A percentile compares a stretch with the other conserved stretches of the same genome.
phyloP scores from a whole-genome alignment of 2,329 filamentous ascomycete genomes.

The Escovopsis sp. region DNA sequence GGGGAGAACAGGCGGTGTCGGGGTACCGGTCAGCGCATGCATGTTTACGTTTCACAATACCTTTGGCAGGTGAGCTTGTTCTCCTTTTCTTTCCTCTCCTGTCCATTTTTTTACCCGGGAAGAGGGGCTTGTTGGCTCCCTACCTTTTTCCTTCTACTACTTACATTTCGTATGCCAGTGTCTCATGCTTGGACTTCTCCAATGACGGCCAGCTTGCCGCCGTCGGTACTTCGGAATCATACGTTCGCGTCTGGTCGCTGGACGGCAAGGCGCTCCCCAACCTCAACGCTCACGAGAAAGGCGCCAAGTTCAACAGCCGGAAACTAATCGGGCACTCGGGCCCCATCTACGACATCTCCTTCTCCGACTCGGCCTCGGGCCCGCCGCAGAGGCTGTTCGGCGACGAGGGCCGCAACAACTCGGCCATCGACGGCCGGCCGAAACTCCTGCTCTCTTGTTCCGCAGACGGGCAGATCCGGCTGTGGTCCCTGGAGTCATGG shows the following conservation, averaged over 20 bases:
- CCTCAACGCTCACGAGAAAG: constrained; percentile 41
- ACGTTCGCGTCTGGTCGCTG: constrained; percentile 86
- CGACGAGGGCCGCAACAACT: constrained; percentile 26
- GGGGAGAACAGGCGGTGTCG: constrained; percentile 65
- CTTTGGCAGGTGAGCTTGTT: constrained; percentile 71
- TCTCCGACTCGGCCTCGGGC: constrained; percentile 56
- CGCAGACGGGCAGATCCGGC: constrained; percentile 70
- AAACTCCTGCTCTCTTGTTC: constrained; percentile 78
- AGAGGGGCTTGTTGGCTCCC: too few relatives aligned
- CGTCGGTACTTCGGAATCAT: constrained; percentile 81
- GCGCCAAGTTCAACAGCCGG: constrained; percentile 45
- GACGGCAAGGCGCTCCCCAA: constrained; percentile 70
- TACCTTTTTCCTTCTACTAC: too few relatives aligned
- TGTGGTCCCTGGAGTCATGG: constrained; percentile 90
- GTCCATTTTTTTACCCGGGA: too few relatives aligned
- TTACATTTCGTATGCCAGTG: constrained; percentile 37
- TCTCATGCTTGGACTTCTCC: constrained; percentile 92
- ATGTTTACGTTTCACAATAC: constrained; percentile 99
- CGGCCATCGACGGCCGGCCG: constrained; percentile 36
- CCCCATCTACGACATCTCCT: constrained; percentile 77
- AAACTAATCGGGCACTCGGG: constrained; percentile 80
- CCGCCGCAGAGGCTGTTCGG: constrained; percentile 33
- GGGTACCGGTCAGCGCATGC: constrained; percentile 71
- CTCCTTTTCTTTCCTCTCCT: too few relatives aligned
- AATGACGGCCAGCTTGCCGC: constrained; percentile 79